Percentiles rank a stretch among this genome's conserved stretches.
These are phyloP conservation scores for Fraxinus ornus DNA, from an alignment of 305 asterid genomes.

Conservation along the genomic window DNA sequence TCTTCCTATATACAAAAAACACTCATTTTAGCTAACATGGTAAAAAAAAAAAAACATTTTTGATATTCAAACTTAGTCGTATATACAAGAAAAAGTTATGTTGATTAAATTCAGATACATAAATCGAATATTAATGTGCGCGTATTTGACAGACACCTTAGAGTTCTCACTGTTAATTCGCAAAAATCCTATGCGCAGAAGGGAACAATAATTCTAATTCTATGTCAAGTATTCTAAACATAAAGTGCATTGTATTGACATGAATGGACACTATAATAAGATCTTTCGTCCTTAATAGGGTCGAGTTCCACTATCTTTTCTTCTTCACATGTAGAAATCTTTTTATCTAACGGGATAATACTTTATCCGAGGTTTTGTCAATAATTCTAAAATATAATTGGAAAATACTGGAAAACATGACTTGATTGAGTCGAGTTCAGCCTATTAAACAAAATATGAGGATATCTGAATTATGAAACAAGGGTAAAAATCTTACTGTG, in stretches of 20 bases:
- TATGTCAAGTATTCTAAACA: neutral
- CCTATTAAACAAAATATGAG: neutral
- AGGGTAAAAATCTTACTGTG: neutral
- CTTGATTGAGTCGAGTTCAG: neutral
- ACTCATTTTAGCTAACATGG: neutral
- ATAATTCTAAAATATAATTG: neutral
- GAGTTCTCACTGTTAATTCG: neutral
- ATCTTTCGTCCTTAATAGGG: neutral
- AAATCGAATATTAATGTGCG: neutral
- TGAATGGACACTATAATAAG: neutral
- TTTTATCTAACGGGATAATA: neutral
- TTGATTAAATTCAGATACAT: neutral
- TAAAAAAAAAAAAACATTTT: neutral
- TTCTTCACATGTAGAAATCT: neutral
- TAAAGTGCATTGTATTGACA: neutral
- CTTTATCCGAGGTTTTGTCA: neutral
- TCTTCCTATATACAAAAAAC: slow-evolving; percentile 10
- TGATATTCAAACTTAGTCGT: neutral
- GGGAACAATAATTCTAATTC: neutral
- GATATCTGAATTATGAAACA: neutral
- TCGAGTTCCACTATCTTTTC: neutral
- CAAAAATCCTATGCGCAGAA: neutral
- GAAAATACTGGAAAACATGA: neutral
- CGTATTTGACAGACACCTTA: slow-evolving; percentile 12
- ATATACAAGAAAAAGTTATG: neutral